Base-by-base conservation (phyloP, 257 asterid species). In the Avicennia marina region DNA sequence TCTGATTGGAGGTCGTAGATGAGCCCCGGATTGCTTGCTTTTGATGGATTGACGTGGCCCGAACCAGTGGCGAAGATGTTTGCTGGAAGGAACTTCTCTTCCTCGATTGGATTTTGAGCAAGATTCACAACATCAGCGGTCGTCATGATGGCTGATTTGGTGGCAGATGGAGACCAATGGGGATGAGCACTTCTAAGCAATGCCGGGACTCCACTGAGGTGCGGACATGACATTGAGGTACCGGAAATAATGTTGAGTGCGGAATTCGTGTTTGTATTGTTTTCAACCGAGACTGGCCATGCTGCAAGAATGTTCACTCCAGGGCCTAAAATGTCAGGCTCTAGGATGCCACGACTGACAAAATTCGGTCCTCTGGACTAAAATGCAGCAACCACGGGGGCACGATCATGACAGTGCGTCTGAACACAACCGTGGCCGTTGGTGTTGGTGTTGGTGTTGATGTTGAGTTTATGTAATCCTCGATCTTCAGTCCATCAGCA, bases 221-320 rank as follows among this genome's bases (percentile, higher is more conserved):
- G 86, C 19, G 86, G 86, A 44, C 81, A 79, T 7, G 83, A 65
- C 81, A 79, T 76, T 4, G 87, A 79, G 18, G 86, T 80, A 0
- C 93, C 93, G 0, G 88, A 83, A 1, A 68, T 3, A 0, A 83
- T 48, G 27, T 73, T 80, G 56, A 80, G 77, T 17, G 75, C 63
- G 0, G 71, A 38, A 24, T 53, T 61, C 4, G 78, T 36, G 29
- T 62, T 43, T 3, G 66, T 56, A 1, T 41, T 56, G 16, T 71
- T 68, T 13, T 73, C 80, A 2, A 75, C 41, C 0, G 80, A 75
- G 7, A 18, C 1, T 2, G 77, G 78, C 78, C 82, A 74, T 0
- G 76, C 80, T 9, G 76, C 79, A 11, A 70, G 66, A 4, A 69
- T 69, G n/a, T n/a, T n/a, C n/a, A n/a, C n/a, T n/a, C n/a, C n/a